A percentile compares a stretch with the other conserved stretches of the same genome.
Conservation (phyloP, 495 filamentous ascomycete genomes). For the Penicillium herquei region DNA sequence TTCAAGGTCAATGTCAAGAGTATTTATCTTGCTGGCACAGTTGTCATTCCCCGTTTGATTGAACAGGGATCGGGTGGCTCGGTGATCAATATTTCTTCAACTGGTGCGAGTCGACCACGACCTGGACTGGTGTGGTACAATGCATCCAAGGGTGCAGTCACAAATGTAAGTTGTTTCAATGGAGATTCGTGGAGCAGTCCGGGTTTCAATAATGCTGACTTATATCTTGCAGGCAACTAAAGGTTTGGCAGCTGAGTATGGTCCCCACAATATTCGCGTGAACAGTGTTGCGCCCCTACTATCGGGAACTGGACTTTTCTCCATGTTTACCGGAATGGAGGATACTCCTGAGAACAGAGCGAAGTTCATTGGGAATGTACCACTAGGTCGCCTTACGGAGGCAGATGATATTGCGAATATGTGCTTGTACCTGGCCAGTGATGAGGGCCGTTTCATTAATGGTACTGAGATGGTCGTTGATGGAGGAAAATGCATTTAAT, state of each 20-base stretch:
- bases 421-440: constrained; percentile 63
- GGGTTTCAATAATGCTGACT: no score
- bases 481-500: constrained; percentile 35
- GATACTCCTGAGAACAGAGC: constrained; percentile 67
- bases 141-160: constrained; percentile 63
- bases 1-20: constrained; percentile 67
- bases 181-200: no score
- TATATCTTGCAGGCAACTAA: constrained; percentile 48
- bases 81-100: constrained; percentile 67
- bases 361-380: constrained; percentile 65
- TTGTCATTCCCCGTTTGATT: constrained; percentile 53
- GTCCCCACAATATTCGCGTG: constrained; percentile 62
- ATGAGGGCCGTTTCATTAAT: constrained; percentile 69
- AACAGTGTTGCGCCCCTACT: constrained; percentile 63
- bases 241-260: constrained; percentile 68
- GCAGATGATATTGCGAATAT: constrained; percentile 67
- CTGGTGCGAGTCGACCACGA: constrained; percentile 61
- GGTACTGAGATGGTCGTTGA: constrained; percentile 51
- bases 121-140: constrained; percentile 71
- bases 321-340: constrained; percentile 63
- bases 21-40: constrained; percentile 54
- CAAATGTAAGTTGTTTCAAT: constrained; percentile 45
- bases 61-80: constrained; percentile 56
- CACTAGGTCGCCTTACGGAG: constrained; percentile 61
- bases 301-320: constrained; percentile 62